Base-by-base conservation (phyloP, 306 rosid genomes). In the Lotus japonicus region DNA sequence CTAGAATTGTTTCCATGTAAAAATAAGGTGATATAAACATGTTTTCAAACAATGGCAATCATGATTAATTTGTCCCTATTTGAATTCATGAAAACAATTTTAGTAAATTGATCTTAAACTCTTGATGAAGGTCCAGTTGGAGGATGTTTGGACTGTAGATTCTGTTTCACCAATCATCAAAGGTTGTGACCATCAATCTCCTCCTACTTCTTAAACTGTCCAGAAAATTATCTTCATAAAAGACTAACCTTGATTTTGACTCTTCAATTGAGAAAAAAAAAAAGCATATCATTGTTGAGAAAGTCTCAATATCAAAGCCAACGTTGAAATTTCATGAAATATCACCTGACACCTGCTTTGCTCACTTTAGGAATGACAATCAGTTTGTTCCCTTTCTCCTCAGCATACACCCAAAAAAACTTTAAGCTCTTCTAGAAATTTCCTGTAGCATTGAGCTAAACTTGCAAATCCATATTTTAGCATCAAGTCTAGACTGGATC, bases 141-240 rank as follows among this genome's bases (percentile, higher is more conserved):
- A 15, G 18, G 33, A 56, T 42, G 4, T 56, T 57, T 58, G 38
- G 15, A 44, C 66, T 44, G 46, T 44, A 33, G 41, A 38, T 71
- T 59, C 76, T 59, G 68, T 59, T 71, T 38, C 75, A 16, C 38
- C 58, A 58, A 28, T 2, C 58, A 57, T 58, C 35, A 70, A 57
- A 44, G 44, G 10, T 15, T 21, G 16, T 38, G 6, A 42, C 6
- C 13, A 6, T 43, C 2, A 5, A 28, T 36, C 55, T 57, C 57
- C 36, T 44, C 18, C 55, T 2, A 42, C 65, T 42, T 23, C 74
- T 55, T 14, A 55, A 69, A 16, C 65, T 4, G 0, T 13, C 3
- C 31, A 53, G 38, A 5, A 54, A 68, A 26, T 70, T 9, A 50
- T 50, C 52, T 53, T 51, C 19, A 31, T n/a, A 48, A 50, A 11